Conservation (phyloP, 768 basidiomycete genomes). For the Dentipellis fragilis region DNA sequence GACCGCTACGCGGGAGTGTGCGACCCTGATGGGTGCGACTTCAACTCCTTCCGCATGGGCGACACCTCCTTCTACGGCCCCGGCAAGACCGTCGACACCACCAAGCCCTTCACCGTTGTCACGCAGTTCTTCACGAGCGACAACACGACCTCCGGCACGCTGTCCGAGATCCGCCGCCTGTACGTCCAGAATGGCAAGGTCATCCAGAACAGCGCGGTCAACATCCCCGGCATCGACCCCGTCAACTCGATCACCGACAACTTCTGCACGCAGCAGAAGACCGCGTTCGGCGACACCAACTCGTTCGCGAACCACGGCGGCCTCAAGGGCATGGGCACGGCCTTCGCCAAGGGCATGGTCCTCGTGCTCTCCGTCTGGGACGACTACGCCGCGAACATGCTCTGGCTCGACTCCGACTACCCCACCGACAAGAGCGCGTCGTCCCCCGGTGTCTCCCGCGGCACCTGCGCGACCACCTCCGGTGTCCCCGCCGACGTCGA, state of each 20-base stretch:
- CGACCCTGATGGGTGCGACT: conserved; percentile 49
- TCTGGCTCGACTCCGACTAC: conserved; percentile 49
- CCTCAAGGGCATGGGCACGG: conserved; percentile 21
- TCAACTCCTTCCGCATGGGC: conserved; percentile 54
- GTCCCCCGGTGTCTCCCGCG: conserved; percentile 37
- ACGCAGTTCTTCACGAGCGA: conserved; percentile 42
- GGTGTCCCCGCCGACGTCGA: conserved; percentile 38
- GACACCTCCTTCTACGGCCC: conserved; percentile 34
- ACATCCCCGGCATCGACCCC: conserved; percentile 30
- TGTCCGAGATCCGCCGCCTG: conserved; percentile 42
- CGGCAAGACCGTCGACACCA: conserved; percentile 41
- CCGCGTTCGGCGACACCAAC: conserved; percentile 32
- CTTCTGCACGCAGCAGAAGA: conserved; percentile 36
- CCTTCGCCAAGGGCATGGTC: conserved; percentile 33
- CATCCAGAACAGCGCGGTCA: conserved; percentile 38
- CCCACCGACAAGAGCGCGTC: conserved; percentile 21
- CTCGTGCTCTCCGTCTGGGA: conserved; percentile 43
- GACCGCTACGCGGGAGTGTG: conserved; percentile 34
- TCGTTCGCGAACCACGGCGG: conserved; percentile 31
- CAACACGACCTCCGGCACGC: conserved; percentile 33
- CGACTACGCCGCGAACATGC: conserved; percentile 43
- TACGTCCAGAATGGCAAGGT: conserved; percentile 44
- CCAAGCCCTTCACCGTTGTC: conserved; percentile 39
- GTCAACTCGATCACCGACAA: conserved; percentile 36
- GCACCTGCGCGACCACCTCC: conserved; percentile 37